A percentile compares a stretch with the other conserved stretches of the same genome.
phyloP scores from a whole-genome alignment of 345 rosid genomes.

The Toxicodendron radicans region DNA sequence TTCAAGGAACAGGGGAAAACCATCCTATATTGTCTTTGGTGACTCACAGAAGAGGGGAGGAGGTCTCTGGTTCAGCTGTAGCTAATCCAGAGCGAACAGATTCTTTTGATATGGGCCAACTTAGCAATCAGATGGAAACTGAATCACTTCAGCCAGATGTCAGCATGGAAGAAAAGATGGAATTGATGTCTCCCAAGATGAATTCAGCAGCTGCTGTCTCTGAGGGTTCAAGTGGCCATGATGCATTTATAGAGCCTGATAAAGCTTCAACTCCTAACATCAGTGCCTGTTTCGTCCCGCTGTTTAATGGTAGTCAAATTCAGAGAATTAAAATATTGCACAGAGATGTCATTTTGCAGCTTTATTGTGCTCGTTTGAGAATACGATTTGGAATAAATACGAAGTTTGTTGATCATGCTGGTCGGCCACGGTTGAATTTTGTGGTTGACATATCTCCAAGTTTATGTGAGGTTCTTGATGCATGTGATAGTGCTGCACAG shows the following conservation, averaged over 20 bases:
- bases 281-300: conserved; percentile 48
- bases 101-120: conserved; percentile 54
- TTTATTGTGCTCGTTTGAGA: conserved; percentile 49
- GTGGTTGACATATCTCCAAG: conserved; percentile 61
- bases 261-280: conserved; percentile 51
- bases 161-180: conserved; percentile 54
- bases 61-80: conserved; percentile 27
- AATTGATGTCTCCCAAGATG: conserved; percentile 25
- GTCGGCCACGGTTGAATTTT: conserved; percentile 62
- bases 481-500: conserved; percentile 54
- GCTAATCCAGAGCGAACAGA: conserved; percentile 31
- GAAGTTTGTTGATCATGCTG: conserved; percentile 53
- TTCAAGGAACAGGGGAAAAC: conserved; percentile 22
- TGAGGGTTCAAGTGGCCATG: conserved; percentile 41
- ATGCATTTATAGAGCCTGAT: conserved; percentile 52
- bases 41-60: conserved; percentile 31
- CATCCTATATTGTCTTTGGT: conserved; percentile 54
- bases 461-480: conserved; percentile 55
- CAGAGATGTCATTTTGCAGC: conserved; percentile 47
- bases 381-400: conserved; percentile 59
- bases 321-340: conserved; percentile 46
- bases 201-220: conserved; percentile 29
- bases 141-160: conserved; percentile 42
- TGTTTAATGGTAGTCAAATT: conserved; percentile 43
- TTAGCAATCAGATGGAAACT: conserved; percentile 42